Evolutionary conservation across 208 protist species (phyloP).

Genomic region (Leishmania braziliensis): DNA sequence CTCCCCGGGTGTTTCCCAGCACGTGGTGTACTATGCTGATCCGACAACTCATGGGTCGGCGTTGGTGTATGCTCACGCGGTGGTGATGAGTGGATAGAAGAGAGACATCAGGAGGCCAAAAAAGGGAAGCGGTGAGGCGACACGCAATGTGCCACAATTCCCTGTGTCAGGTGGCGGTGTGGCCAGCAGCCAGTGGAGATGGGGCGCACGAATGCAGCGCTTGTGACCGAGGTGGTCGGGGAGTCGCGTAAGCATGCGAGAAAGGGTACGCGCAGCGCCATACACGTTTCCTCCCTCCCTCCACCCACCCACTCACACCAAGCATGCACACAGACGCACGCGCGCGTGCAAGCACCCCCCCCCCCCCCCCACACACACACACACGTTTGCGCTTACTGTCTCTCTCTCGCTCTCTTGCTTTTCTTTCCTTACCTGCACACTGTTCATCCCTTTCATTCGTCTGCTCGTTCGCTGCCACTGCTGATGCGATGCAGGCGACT

Average conservation of each 20-base stretch:
- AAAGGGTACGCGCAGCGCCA: neutral
- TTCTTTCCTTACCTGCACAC: neutral
- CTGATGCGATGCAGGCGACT: neutral
- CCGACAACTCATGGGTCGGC: neutral
- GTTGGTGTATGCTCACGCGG: neutral
- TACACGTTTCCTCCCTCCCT: neutral
- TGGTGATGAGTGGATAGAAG: neutral
- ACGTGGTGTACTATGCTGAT: neutral
- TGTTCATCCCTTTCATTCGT: neutral
- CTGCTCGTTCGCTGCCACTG: neutral
- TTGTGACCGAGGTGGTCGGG: neutral
- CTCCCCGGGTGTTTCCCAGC: neutral
- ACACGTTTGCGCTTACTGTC: neutral
- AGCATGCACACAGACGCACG: no score
- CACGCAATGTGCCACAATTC: neutral
- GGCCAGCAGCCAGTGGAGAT: no score
- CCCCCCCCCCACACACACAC: slow-evolving; percentile 6
- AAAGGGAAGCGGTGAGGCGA: neutral
- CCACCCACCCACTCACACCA: no score
- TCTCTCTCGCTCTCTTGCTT: neutral
- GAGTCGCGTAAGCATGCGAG: neutral
- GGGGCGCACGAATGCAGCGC: neutral
- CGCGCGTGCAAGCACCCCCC: neutral
- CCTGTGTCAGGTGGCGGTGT: no score
- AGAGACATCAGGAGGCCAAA: neutral